Percentiles rank a stretch among this genome's conserved stretches.
Conservation (phyloP, 352 stramenopile species). For the Phytophthora pini region DNA sequence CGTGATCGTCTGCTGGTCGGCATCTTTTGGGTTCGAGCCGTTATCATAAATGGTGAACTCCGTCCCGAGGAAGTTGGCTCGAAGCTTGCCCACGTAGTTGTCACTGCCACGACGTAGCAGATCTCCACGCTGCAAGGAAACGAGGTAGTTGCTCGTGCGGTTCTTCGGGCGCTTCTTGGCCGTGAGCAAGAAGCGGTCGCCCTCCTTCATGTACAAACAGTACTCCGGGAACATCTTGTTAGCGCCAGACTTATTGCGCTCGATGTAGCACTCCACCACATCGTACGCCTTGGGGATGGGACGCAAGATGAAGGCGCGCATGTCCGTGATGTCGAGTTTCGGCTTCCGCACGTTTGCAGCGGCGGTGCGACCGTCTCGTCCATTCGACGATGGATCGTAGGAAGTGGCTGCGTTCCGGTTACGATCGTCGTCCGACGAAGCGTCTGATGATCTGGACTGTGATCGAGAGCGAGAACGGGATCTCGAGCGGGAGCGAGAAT, state of each 20-base stretch:
- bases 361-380: conserved; percentile 37
- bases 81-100: conserved; percentile 96
- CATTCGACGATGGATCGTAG: conserved; percentile 50
- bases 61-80: conserved; percentile 97
- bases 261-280: conserved; percentile 95
- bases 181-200: conserved; percentile 96
- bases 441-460: conserved; percentile 65
- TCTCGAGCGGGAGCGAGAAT: conserved; percentile 48
- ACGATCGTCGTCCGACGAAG: conserved; percentile 70
- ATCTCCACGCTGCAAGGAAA: conserved; percentile 94
- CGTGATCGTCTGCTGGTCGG: conserved; percentile 83
- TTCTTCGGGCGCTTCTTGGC: conserved; percentile 97
- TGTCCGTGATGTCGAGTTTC: conserved; percentile 86
- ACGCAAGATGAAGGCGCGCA: conserved; percentile 77
- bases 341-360: conserved; percentile 59
- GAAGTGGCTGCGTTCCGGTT: conserved; percentile 70
- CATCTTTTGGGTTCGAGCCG: conserved; percentile 92
- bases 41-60: conserved; percentile 97
- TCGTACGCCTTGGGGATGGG: conserved; percentile 90
- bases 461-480: conserved; percentile 63
- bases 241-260: conserved; percentile 90
- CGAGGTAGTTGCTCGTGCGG: conserved; percentile 97
- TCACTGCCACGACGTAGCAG: conserved; percentile 88
- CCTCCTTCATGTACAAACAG: conserved; percentile 93
- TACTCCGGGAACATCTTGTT: conserved; percentile 96